These are phyloP conservation scores for Boletellus sp. DNA, from an alignment of 768 basidiomycete species.

Conservation along the genomic window DNA sequence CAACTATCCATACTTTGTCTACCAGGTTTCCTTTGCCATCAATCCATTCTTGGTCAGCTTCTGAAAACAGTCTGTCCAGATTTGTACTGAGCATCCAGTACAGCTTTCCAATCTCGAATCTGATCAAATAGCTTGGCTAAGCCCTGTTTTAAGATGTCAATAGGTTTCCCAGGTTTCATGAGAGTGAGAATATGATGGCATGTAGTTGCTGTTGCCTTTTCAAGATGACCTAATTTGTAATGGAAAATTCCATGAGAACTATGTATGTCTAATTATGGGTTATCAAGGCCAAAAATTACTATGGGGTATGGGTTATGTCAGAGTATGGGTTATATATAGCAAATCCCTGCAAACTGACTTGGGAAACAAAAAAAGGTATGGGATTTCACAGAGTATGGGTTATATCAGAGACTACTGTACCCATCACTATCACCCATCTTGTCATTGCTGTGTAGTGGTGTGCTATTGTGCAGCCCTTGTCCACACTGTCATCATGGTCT, in stretches of 20 bases:
- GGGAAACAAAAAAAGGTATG: neutral
- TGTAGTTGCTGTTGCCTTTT: too few relatives aligned
- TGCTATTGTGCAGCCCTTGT: too few relatives aligned
- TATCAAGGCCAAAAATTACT: neutral
- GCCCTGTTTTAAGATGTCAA: conserved; percentile 17
- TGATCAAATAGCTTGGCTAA: conserved; percentile 11
- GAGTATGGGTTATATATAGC: neutral
- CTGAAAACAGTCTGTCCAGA: conserved; percentile 9
- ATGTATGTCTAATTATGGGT: too few relatives aligned
- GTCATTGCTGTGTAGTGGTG: too few relatives aligned
- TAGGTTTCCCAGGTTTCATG: too few relatives aligned
- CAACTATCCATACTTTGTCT: neutral
- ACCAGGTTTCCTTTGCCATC: conserved; percentile 2
- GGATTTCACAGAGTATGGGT: neutral
- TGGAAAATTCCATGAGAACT: too few relatives aligned
- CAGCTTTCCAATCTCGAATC: conserved; percentile 4
- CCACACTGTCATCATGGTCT: too few relatives aligned
- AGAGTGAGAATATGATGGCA: too few relatives aligned
- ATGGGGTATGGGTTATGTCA: neutral
- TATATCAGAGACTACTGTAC: neutral
- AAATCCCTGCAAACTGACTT: neutral
- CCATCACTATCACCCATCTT: too few relatives aligned
- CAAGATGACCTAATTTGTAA: too few relatives aligned
- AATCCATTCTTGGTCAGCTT: conserved; percentile 20
- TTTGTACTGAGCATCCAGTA: conserved; percentile 5